Conservation (phyloP, 768 basidiomycete species). For the Roridomyces roridus region DNA sequence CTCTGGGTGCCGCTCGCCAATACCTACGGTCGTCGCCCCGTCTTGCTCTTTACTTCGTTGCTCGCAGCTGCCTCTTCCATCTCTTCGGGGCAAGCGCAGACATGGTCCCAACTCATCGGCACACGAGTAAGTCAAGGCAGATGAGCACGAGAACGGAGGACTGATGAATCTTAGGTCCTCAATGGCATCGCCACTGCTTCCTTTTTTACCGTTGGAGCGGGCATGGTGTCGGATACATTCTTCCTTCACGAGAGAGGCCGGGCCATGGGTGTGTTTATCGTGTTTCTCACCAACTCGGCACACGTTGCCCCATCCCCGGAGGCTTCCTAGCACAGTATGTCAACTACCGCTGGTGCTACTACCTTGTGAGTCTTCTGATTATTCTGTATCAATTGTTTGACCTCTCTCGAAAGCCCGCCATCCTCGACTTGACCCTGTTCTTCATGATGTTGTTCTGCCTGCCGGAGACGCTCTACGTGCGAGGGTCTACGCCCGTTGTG, state of each 20-base stretch:
- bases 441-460: conserved; percentile 28
- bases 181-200: conserved; percentile 25
- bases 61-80: conserved; percentile 26
- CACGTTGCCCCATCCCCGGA: conserved; percentile 24
- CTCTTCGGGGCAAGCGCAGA: conserved; percentile 24
- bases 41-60: conserved; percentile 26
- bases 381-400: too few species aligned
- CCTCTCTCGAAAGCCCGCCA: conserved; percentile 7
- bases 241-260: conserved; percentile 29
- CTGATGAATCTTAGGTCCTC: conserved; percentile 17
- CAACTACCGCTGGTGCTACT: conserved; percentile 24
- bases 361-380: conserved; percentile 19
- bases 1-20: conserved; percentile 29
- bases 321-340: conserved; percentile 20
- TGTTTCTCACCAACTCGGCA: conserved; percentile 23
- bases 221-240: conserved; percentile 26
- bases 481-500: conserved; percentile 12
- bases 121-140: conserved; percentile 12
- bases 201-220: conserved; percentile 27
- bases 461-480: conserved; percentile 21
- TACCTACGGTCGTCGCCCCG: conserved; percentile 28
- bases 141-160: neutral
- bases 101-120: conserved; percentile 28
- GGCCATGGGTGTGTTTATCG: conserved; percentile 25
- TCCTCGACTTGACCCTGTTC: conserved; percentile 24